A percentile compares a stretch with the other conserved stretches of the same genome.
Conservation (phyloP, 2,329 filamentous ascomycete species). For the Penicillium sp. region DNA sequence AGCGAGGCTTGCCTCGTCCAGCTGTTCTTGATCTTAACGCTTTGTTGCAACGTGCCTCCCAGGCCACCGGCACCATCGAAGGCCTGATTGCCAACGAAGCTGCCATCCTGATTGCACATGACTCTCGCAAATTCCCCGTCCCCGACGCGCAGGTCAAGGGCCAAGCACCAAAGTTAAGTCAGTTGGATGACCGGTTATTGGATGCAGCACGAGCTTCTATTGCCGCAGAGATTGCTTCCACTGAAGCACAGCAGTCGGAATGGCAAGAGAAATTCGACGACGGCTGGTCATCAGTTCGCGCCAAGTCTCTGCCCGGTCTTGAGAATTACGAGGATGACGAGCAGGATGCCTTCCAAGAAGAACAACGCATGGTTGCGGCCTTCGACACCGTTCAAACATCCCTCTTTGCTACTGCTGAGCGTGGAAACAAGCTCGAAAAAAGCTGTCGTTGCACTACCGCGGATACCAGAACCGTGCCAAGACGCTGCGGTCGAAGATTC, state of each 20-base stretch:
- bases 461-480: constrained; percentile 88
- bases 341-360: constrained; percentile 60
- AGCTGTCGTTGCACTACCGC: constrained; percentile 79
- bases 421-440: constrained; percentile 87
- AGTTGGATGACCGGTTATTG: constrained; percentile 69
- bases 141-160: constrained; percentile 66
- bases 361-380: constrained; percentile 63
- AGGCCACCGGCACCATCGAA: constrained; percentile 63
- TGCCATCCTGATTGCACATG: constrained; percentile 75
- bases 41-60: constrained; percentile 63
- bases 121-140: constrained; percentile 73
- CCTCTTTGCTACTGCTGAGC: constrained; percentile 72
- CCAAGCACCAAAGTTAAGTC: constrained; percentile 58
- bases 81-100: constrained; percentile 73
- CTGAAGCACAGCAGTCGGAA: constrained; percentile 48
- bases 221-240: constrained; percentile 62
- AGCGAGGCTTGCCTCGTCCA: constrained; percentile 77
- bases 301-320: constrained; percentile 66
- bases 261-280: constrained; percentile 51
- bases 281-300: constrained; percentile 54
- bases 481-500: constrained; percentile 74
- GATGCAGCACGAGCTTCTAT: constrained; percentile 76
- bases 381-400: constrained; percentile 75
- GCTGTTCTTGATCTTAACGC: constrained; percentile 67
- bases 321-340: constrained; percentile 76